These are phyloP conservation scores for Rhizopus arrhizus DNA, from an alignment of 371 early-diverging fungal species.

Conservation along the genomic window DNA sequence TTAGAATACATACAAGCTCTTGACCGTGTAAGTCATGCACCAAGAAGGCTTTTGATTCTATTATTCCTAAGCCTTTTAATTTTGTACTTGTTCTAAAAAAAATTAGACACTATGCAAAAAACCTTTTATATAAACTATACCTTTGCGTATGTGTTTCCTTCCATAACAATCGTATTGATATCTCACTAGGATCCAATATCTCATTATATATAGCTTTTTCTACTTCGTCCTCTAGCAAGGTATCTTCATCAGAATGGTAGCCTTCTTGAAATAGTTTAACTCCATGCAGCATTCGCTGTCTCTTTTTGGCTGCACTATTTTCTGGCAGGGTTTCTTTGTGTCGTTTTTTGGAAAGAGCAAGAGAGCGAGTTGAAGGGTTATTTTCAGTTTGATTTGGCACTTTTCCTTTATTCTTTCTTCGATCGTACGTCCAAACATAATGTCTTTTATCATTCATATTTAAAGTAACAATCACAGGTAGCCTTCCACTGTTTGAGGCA, in stretches of 20 bases:
- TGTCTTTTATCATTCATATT: constrained; percentile 20
- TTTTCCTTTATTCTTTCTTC: constrained; percentile 8
- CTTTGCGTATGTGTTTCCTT: constrained; percentile 22
- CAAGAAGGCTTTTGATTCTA: constrained; percentile 28
- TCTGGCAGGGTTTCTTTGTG: constrained; percentile 4
- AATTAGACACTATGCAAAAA: not conserved
- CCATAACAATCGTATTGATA: constrained; percentile 37
- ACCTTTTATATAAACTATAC: not conserved
- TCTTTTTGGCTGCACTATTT: not conserved
- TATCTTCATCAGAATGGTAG: constrained; percentile 4
- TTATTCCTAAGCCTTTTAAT: constrained; percentile 4
- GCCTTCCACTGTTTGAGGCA: constrained; percentile 2
- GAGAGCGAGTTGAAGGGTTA: not conserved
- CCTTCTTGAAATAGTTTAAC: constrained; percentile 15
- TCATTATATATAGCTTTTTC: constrained; percentile 20
- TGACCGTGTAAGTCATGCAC: constrained; percentile 31
- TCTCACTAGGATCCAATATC: constrained; percentile 23
- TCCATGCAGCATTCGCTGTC: not conserved
- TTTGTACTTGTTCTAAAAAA: constrained; percentile 3
- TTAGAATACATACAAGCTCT: constrained; percentile 42
- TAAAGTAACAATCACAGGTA: constrained; percentile 23
- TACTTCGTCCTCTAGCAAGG: constrained; percentile 2
- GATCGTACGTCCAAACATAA: constrained; percentile 23
- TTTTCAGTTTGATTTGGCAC: not conserved
- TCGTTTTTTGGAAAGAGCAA: not conserved